Percentiles rank a stretch among this genome's conserved stretches.
Evolutionary conservation across 805 yeast genomes (phyloP).

Genomic region (Yarrowia hollandica): DNA sequence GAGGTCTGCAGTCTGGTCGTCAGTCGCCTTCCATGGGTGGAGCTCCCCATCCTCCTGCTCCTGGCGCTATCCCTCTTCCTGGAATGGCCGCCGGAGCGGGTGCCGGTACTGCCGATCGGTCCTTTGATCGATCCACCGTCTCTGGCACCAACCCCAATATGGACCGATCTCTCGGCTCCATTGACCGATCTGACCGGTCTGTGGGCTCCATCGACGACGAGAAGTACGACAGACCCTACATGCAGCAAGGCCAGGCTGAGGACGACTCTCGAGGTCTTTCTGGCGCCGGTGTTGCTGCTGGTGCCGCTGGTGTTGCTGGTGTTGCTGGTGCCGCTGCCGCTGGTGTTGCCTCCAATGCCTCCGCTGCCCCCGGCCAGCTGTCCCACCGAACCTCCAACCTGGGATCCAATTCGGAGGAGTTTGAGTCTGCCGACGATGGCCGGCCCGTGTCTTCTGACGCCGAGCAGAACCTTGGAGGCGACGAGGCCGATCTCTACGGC

Average conservation of each 20-base stretch:
- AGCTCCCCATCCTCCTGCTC: constrained; percentile 17
- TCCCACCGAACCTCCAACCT: constrained; percentile 16
- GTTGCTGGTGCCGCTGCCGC: constrained; percentile 15
- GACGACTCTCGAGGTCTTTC: too few species aligned
- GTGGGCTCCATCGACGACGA: constrained; percentile 20
- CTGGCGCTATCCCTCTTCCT: constrained; percentile 13
- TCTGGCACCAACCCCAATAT: neutral
- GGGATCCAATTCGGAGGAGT: constrained; percentile 22
- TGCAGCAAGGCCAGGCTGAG: constrained; percentile 4
- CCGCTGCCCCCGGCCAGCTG: neutral
- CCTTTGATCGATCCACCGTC: constrained; percentile 1
- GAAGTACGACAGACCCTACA: constrained; percentile 1
- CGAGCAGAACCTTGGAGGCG: too few species aligned
- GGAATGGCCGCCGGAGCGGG: neutral
- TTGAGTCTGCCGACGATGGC: constrained; percentile 26
- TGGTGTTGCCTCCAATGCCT: constrained; percentile 27
- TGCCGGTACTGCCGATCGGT: neutral
- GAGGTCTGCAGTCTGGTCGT: neutral
- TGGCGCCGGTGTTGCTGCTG: constrained; percentile 31
- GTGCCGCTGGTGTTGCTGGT: constrained; percentile 27
- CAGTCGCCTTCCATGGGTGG: neutral
- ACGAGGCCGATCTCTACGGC: neutral
- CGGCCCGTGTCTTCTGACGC: neutral
- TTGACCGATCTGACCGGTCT: neutral
- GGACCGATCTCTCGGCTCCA: neutral